phyloP scores from a whole-genome alignment of 2,329 filamentous ascomycete species.

The Penicillium capsulatum region DNA sequence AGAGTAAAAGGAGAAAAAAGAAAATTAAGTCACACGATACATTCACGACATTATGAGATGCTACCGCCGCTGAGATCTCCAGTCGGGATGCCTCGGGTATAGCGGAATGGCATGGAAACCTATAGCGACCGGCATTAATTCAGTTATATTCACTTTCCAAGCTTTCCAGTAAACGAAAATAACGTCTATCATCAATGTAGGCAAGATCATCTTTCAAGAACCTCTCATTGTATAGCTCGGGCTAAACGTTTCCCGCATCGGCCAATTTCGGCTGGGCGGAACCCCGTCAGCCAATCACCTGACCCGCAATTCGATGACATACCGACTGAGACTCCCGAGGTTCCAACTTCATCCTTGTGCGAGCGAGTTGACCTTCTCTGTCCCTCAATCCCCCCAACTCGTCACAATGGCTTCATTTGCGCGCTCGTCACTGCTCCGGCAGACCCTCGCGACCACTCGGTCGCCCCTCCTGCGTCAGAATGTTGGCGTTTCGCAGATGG shows the following conservation, averaged over 20 bases:
- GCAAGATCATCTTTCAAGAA: background rate
- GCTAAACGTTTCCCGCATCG: constrained; percentile 21
- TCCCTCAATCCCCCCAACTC: constrained; percentile 16
- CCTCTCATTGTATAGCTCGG: too few species aligned
- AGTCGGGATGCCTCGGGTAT: constrained; percentile 16
- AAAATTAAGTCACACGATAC: too few species aligned
- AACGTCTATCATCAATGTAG: too few species aligned
- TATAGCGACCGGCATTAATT: background rate
- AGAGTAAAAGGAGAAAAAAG: too few species aligned
- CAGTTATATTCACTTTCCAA: too few species aligned
- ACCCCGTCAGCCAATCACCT: constrained; percentile 34
- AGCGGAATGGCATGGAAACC: background rate
- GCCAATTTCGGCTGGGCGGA: constrained; percentile 40
- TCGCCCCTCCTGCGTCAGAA: constrained; percentile 35
- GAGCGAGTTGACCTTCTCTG: constrained; percentile 13
- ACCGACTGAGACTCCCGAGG: constrained; percentile 39
- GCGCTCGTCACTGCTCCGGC: constrained; percentile 38
- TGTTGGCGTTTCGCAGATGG: constrained; percentile 51
- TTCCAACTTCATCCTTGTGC: constrained; percentile 32
- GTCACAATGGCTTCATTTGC: constrained; percentile 41
- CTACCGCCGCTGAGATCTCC: constrained; percentile 3
- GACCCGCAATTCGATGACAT: constrained; percentile 38
- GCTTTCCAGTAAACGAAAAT: too few species aligned
- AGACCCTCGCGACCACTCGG: constrained; percentile 34
- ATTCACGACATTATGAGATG: constrained; percentile 12